Evolutionary conservation across 202 grass and related monocot species (phyloP), one percentile per base, ranked within the genome.

Genomic region (Setaria italica): DNA sequence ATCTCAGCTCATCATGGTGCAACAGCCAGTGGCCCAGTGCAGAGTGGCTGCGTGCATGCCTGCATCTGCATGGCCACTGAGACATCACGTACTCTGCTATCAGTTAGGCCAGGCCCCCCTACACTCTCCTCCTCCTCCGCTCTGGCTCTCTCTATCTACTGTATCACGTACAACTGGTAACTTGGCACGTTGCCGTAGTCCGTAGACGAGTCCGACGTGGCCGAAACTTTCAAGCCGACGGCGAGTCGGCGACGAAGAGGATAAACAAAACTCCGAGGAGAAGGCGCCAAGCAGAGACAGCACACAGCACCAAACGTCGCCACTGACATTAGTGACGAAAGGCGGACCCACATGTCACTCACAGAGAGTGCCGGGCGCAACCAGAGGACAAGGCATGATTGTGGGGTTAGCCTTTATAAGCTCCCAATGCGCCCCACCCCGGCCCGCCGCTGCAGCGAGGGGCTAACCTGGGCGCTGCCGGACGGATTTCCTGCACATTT

Each of bases 1-100:
- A 67, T 65, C 58, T 83, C 78, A 43, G 33, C 14, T 75, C 72
- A 78, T 77, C 62, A 78, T 85, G 73, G 49, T 46, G 85, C 70
- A 35, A 59, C 62, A 71, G 65, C 16, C 29, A 32, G 25, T 25
- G 25, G 25, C 25, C 25, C 25, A 25, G 39, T 46, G 49, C 48
- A 45, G 7, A 37, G 69, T 47, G 48, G 9, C 39, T 5, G 56
- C n/a, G 46, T 46, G 76, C 39, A n/a, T 48, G 68, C 68, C 48
- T 85, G 51, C 74, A 75, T 20, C 9, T 19, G 53, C 10, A 57
- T 59, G 82, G 39, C 82, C 48, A 47, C 21, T 63, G 49, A 15
- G 70, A 66, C 81, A 64, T 32, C 5, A 34, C 62, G 54, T 68
- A 77, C 82, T 35, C 48, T 29, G 64, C 83, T 72, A 67, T 72